phyloP scores from a whole-genome alignment of 805 yeast species.

The Candida boidinii region DNA sequence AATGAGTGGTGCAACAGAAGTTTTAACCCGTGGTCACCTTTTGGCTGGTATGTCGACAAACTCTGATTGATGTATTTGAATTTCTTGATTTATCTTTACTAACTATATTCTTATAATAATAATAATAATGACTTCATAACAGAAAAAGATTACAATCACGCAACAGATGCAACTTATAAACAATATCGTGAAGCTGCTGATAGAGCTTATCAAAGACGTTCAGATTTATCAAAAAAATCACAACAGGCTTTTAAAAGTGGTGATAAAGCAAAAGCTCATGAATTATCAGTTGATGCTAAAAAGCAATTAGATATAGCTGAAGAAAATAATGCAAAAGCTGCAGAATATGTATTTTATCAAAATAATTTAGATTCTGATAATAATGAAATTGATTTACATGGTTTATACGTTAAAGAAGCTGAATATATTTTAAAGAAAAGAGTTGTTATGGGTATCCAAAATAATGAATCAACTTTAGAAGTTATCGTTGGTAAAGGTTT shows the following conservation, averaged over 20 bases:
- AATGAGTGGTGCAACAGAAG: conserved; percentile 18
- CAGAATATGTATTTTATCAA: conserved; percentile 78
- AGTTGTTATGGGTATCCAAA: conserved; percentile 50
- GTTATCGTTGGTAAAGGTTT: conserved; percentile 92
- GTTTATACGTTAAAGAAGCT: conserved; percentile 85
- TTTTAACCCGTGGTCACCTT: conserved; percentile 17
- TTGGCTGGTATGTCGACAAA: conserved; percentile 12
- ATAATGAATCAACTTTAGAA: conserved; percentile 53
- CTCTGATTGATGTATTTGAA: no score
- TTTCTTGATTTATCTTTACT: not conserved
- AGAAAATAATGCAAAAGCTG: conserved; percentile 67
- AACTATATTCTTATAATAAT: not conserved
- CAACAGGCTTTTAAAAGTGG: conserved; percentile 73
- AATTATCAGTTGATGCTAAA: conserved; percentile 63
- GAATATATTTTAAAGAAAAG: conserved; percentile 66
- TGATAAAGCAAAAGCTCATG: conserved; percentile 64
- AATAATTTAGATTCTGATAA: conserved; percentile 81
- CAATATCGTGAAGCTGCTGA: conserved; percentile 62
- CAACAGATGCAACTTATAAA: conserved; percentile 56
- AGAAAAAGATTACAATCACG: conserved; percentile 59
- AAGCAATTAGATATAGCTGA: conserved; percentile 55
- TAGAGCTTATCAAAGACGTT: conserved; percentile 48
- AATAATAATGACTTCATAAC: conserved; percentile 1
- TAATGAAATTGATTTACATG: conserved; percentile 91
- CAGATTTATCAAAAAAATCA: conserved; percentile 52